Conservation (phyloP, 106 monocot genomes). For the Dactylorhiza incarnata region DNA sequence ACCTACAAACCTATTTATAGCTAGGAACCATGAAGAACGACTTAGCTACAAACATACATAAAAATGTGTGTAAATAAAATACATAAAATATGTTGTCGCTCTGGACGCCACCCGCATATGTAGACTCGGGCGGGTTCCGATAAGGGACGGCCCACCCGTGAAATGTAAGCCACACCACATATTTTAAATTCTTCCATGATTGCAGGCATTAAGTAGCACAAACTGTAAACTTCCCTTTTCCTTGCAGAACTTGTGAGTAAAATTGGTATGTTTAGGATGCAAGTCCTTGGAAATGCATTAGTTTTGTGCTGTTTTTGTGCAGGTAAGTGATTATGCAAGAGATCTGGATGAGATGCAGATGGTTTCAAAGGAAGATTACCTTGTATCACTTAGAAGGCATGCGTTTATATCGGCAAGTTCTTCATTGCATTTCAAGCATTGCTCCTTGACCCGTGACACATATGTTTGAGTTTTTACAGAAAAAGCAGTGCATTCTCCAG, state of each 20-base stretch:
- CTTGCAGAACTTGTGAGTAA: background rate
- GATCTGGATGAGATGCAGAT: conserved; percentile 99
- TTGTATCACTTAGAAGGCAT: conserved; percentile 97
- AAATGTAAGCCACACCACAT: too few species aligned
- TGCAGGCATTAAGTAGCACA: background rate
- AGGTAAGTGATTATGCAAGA: conserved; percentile 95
- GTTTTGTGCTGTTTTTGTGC: conserved; percentile 5
- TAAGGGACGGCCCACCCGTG: too few species aligned
- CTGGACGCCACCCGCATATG: too few species aligned
- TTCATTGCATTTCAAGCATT: background rate
- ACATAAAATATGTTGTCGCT: too few species aligned
- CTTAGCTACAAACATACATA: too few species aligned
- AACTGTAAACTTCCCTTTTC: background rate
- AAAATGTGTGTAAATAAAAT: too few species aligned
- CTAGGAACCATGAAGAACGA: too few species aligned
- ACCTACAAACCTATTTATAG: too few species aligned
- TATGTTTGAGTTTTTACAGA: conserved; percentile 30
- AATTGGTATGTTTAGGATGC: background rate
- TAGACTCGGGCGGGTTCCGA: too few species aligned
- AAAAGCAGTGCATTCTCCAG: conserved; percentile 97
- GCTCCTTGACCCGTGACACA: conserved; percentile 2
- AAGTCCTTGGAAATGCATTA: background rate
- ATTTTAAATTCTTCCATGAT: too few species aligned
- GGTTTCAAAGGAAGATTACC: conserved; percentile 93
- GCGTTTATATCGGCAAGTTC: conserved; percentile 8